These are phyloP conservation scores for Yamadazyma takamatsuzukensis DNA, from an alignment of 805 yeast genomes.

Conservation along the genomic window DNA sequence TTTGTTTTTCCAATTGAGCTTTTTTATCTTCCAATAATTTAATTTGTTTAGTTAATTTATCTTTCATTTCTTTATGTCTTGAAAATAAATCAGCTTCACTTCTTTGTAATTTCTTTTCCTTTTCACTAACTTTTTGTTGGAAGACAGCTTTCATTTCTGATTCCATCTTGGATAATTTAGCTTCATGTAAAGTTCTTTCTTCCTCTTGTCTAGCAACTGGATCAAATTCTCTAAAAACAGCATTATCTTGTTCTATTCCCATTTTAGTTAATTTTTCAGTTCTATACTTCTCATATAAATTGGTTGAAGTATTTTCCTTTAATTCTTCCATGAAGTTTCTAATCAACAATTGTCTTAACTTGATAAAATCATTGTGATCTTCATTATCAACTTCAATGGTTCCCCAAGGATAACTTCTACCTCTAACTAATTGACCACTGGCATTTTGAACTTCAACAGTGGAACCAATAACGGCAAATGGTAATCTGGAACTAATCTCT, in stretches of 20 bases:
- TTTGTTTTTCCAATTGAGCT: constrained; percentile 63
- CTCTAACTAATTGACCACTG: constrained; percentile 82
- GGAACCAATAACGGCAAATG: constrained; percentile 94
- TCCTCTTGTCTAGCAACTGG: constrained; percentile 91
- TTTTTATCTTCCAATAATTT: constrained; percentile 89
- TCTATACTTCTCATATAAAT: constrained; percentile 85
- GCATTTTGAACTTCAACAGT: constrained; percentile 61
- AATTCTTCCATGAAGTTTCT: constrained; percentile 92
- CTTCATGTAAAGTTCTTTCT: constrained; percentile 89
- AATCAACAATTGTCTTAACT: constrained; percentile 81
- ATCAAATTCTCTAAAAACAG: constrained; percentile 93
- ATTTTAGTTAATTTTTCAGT: constrained; percentile 70
- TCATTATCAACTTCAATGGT: constrained; percentile 92
- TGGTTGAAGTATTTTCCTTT: constrained; percentile 75
- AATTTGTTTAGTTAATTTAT: constrained; percentile 82
- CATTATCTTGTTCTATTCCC: constrained; percentile 89
- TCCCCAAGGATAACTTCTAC: constrained; percentile 97
- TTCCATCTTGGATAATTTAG: constrained; percentile 90
- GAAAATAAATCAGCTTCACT: constrained; percentile 95
- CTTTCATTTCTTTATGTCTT: constrained; percentile 96
- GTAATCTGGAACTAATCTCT: constrained; percentile 67
- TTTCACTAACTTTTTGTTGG: constrained; percentile 93
- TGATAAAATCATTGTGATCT: constrained; percentile 87
- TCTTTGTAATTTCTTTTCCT: constrained; percentile 94
- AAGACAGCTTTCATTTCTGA: constrained; percentile 94